Evolutionary conservation across 192 early-diverging fungal genomes (phyloP), one percentile per base, ranked within the genome.

Genomic region (Chytriomyces sp.): DNA sequence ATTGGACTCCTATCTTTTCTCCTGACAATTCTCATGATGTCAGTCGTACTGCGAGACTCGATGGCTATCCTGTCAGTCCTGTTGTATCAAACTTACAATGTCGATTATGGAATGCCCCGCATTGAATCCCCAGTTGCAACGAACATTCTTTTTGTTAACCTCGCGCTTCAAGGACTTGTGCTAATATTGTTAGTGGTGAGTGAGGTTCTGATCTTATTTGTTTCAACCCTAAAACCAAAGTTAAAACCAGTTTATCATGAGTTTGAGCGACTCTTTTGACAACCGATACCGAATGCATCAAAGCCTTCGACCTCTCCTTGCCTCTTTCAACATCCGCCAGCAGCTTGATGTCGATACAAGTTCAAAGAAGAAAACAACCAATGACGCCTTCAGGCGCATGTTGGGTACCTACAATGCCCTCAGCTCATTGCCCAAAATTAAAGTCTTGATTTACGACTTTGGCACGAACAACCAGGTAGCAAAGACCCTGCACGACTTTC

Each of bases 261-360:
- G 39, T 14, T 31, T 64, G 5, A 37, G 32, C 26, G 63, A 41
- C 12, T 19, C n/a, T 10, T 64, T 64, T 31, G 63, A 64, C 40
- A 64, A 64, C 40, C 37, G 63, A 10, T 49, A 39, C 63, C 7
- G 31, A 37, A 64, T 64, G 63, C 5, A 8, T 49, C 10, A 5
- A 5, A 44, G 14, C 63, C 31, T 64, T 10, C 37, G 40, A 8
- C 63, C 63, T 4, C 41, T 64, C 12, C 39, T 64, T 7, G 63
- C 63, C n/a, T 64, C 63, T 4, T 64, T 64, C 63, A 64, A 64
- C 63, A 37, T 64, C 28, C 63, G 63, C 31, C 63, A 64, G 28
- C 63, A 31, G 4, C 22, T n/a, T n/a, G n/a, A n/a, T 10, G 26
- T 7, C 8, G 25, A 57, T 7, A 28, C 10, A 57, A 14, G 56